Evolutionary conservation across 2,329 filamentous ascomycete species (phyloP).

Genomic region (Byssothecium circinans): DNA sequence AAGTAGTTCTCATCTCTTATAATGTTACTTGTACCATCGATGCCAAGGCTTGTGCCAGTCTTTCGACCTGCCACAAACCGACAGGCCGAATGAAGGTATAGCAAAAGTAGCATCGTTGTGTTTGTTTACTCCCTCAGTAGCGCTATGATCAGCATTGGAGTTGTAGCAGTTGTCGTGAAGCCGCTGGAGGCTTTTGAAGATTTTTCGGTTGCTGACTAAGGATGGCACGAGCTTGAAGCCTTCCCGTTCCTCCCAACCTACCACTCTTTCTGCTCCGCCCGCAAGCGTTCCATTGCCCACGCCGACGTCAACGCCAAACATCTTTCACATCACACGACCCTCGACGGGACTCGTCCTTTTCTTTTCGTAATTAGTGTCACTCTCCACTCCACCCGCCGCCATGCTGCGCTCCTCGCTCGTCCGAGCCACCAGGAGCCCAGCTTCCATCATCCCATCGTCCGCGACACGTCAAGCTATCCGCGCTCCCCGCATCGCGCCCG

Average conservation of each 20-base stretch:
- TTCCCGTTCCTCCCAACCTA: no score
- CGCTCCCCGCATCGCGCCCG: constrained; percentile 33
- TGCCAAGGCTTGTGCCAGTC: not conserved
- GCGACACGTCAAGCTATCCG: constrained; percentile 38
- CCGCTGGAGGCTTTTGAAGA: not conserved
- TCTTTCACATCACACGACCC: constrained; percentile 41
- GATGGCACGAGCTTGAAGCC: no score
- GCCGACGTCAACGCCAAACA: constrained; percentile 38
- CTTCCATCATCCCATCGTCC: constrained; percentile 37
- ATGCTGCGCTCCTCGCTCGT: constrained; percentile 46
- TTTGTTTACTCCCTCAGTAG: constrained; percentile 2
- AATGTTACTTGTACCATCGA: not conserved
- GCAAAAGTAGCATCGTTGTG: not conserved
- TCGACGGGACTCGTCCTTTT: constrained; percentile 39
- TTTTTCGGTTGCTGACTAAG: not conserved
- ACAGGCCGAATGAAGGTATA: not conserved
- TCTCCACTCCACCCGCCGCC: constrained; percentile 41
- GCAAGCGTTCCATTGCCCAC: constrained; percentile 28
- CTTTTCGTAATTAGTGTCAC: constrained; percentile 32
- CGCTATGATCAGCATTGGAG: constrained; percentile 9
- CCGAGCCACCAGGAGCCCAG: constrained; percentile 43
- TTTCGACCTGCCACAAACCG: not conserved
- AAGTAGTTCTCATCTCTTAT: not conserved
- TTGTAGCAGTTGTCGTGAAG: not conserved
- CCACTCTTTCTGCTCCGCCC: no score